Evolutionary conservation across 192 early-diverging fungal species (phyloP), one percentile per base, ranked within the genome.

Genomic region (Coemansia sp.): DNA sequence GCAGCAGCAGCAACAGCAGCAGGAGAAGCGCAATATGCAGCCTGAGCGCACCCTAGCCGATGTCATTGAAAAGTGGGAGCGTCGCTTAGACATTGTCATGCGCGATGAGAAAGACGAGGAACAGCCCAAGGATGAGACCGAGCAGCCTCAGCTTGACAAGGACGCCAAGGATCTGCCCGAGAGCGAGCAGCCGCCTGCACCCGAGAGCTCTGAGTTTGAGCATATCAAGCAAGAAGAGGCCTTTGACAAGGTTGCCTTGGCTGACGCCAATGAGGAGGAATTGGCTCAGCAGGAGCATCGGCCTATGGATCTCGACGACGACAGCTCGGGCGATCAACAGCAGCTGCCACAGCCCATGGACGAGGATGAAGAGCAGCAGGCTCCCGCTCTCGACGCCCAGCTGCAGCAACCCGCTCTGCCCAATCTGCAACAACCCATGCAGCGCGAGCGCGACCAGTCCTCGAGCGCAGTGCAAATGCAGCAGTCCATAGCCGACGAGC

Each of bases 51-150:
- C 90, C 46, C 72, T 99, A 34, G 97, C 95, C 20, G 94, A 97
- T 70, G 94, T 95, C 14, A 79, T 94, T 56, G 91, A 96, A 74
- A 91, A 92, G 70, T 99, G 95, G 95, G 90, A 89, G 74, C 88
- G 91, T 26, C 86, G 94, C 18, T 77, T 99, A 23, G 84, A 92
- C 55, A 82, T 90, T 67, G 71, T 94, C 26, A 79, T 86, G 58
- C 92, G 91, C 63, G 77, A 79, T 5, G 86, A 89, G 3, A 79
- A 87, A 46, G 83, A 87, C 1, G 71, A 88, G 2, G 73, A 85
- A 35, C 81, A 89, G 0, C 21, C 51, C 55, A 35, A 57, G 55
- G 33, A 35, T 13, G 55, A 51, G 21, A 74, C 88, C 16, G 66
- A 85, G 39, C 57, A 69, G 13, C 67, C 68, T 36, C 65, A 69